A percentile compares a stretch with the other conserved stretches of the same genome.
phyloP scores from a whole-genome alignment of 805 yeast species.

The Kodamaea kaohsiungensis region DNA sequence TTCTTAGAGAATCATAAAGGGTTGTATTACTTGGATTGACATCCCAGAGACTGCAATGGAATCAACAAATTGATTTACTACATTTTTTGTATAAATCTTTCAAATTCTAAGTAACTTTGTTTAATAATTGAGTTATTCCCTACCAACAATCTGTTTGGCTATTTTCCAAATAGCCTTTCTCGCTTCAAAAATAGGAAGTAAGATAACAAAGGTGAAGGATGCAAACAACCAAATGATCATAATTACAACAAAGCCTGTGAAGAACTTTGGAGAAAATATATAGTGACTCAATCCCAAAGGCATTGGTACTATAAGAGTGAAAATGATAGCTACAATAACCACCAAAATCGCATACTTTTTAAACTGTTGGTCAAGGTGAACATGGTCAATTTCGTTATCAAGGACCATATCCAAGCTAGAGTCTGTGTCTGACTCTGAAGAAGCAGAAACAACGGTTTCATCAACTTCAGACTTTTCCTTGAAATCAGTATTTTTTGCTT shows the following conservation, averaged over 20 bases:
- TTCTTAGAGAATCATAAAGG: too few species aligned
- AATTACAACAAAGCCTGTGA: constrained; percentile 30
- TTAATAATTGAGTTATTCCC: too few species aligned
- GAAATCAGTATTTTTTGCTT: background rate
- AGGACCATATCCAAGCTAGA: constrained; percentile 21
- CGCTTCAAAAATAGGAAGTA: constrained; percentile 31
- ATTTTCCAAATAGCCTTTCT: constrained; percentile 15
- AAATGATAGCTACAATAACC: constrained; percentile 19
- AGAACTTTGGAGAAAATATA: constrained; percentile 31
- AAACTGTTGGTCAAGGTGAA: constrained; percentile 28
- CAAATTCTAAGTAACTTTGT: too few species aligned
- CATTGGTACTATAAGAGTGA: constrained; percentile 33
- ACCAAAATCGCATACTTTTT: constrained; percentile 27
- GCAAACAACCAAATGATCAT: constrained; percentile 36
- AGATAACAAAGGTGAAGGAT: constrained; percentile 31
- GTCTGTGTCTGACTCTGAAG: background rate
- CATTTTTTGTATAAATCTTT: too few species aligned
- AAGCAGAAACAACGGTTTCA: background rate
- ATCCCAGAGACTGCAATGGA: too few species aligned
- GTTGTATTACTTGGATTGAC: too few species aligned
- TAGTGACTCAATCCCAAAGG: constrained; percentile 36
- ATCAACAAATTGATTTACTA: too few species aligned
- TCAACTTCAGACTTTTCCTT: background rate
- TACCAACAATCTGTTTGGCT: constrained; percentile 1
- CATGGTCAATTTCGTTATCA: constrained; percentile 23